Evolutionary conservation across 2,329 filamentous ascomycete genomes (phyloP).

Genomic region (Lachnellula arida): DNA sequence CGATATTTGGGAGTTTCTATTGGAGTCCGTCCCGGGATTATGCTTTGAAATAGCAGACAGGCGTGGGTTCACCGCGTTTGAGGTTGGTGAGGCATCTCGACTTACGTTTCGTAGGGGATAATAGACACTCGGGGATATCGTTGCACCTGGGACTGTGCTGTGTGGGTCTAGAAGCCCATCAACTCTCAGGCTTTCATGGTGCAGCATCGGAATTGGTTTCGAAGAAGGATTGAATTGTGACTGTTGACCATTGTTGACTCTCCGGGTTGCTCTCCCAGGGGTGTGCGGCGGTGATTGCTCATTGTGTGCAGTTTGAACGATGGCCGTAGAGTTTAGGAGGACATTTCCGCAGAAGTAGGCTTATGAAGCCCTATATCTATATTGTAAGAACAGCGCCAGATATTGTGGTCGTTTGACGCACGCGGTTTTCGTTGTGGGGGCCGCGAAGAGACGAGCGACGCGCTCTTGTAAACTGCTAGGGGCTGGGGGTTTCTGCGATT

Average conservation of each 20-base stretch:
- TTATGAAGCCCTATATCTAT: background rate
- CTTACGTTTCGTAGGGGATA: constrained; percentile 8
- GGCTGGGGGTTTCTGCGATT: background rate
- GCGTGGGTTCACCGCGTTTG: constrained; percentile 30
- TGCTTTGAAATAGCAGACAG: constrained; percentile 34
- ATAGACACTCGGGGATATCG: constrained; percentile 11
- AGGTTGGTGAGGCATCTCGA: constrained; percentile 25
- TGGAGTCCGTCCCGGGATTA: constrained; percentile 28
- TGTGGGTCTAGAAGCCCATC: constrained; percentile 18
- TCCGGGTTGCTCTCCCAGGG: constrained; percentile 31
- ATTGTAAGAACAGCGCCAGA: background rate
- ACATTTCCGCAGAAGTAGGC: background rate
- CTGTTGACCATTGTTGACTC: constrained; percentile 30
- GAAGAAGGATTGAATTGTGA: constrained; percentile 3
- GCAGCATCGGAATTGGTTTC: constrained; percentile 19
- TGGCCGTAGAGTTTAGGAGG: background rate
- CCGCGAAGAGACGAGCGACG: background rate
- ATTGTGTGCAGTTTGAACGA: constrained; percentile 10
- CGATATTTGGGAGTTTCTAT: constrained; percentile 38
- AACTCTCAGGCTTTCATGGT: constrained; percentile 24
- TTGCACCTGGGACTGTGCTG: constrained; percentile 8
- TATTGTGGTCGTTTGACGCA: background rate
- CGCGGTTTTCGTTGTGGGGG: background rate
- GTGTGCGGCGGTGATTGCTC: constrained; percentile 25
- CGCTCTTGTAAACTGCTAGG: background rate